Evolutionary conservation across 495 filamentous ascomycete species (phyloP).

Genomic region (Margaritispora aquatica): DNA sequence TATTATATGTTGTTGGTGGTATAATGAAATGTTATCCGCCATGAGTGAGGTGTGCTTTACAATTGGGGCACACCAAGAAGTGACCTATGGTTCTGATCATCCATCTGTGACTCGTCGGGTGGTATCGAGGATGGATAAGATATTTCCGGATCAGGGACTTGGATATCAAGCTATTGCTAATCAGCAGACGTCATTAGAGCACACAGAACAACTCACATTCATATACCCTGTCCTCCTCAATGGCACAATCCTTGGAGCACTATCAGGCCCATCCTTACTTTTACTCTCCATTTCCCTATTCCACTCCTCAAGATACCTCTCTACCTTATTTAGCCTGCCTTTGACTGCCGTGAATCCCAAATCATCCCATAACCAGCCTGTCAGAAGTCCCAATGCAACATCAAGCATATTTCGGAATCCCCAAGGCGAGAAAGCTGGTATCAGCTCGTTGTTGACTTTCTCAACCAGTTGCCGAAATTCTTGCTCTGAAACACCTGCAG

Average conservation of each 20-base stretch:
- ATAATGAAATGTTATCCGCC: too few relatives aligned
- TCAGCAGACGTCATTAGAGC: neutral
- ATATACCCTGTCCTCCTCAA: slow-evolving; percentile 81
- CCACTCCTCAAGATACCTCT: slow-evolving; percentile 75
- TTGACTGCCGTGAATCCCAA: slow-evolving; percentile 68
- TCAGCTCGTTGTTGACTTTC: slow-evolving; percentile 65
- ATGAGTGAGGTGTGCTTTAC: too few relatives aligned
- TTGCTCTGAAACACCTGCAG: slow-evolving; percentile 66
- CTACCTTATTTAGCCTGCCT: slow-evolving; percentile 55
- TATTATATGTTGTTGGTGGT: neutral
- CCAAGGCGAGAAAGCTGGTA: slow-evolving; percentile 69
- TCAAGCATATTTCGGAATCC: slow-evolving; percentile 66
- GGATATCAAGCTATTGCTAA: slow-evolving; percentile 59
- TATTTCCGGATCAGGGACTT: slow-evolving; percentile 76
- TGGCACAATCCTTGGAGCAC: slow-evolving; percentile 64
- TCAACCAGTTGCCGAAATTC: slow-evolving; percentile 78
- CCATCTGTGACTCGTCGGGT: neutral
- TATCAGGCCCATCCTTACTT: slow-evolving; percentile 42
- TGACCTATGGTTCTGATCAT: neutral
- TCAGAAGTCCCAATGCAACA: slow-evolving; percentile 65
- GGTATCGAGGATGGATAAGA: slow-evolving; percentile 23
- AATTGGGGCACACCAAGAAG: too few relatives aligned
- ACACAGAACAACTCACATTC: slow-evolving; percentile 47
- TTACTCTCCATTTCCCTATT: slow-evolving; percentile 58
- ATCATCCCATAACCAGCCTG: slow-evolving; percentile 93